phyloP scores from a whole-genome alignment of 495 filamentous ascomycete species.

The Jackrogersella multiformis region DNA sequence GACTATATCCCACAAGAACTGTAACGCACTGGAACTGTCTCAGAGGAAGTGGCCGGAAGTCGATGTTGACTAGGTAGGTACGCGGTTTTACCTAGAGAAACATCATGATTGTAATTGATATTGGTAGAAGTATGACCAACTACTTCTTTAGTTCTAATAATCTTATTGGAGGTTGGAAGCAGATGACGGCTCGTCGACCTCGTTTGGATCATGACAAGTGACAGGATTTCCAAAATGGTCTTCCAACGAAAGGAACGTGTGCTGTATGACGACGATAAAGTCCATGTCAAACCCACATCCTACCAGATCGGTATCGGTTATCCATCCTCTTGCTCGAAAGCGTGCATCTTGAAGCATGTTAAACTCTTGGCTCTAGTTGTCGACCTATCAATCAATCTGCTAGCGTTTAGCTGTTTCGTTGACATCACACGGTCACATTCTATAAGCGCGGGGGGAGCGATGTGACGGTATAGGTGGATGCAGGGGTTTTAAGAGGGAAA shows the following conservation, averaged over 20 bases:
- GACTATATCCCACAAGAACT: no score
- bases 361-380: slow-evolving; percentile 1
- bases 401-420: slow-evolving; percentile 27
- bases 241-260: slow-evolving; percentile 24
- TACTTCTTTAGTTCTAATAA: not conserved
- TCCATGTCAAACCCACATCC: no score
- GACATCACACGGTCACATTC: slow-evolving; percentile 41
- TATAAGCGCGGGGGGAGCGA: slow-evolving; percentile 32
- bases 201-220: slow-evolving; percentile 22
- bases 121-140: no score
- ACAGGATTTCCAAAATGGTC: slow-evolving; percentile 10
- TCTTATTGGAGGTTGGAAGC: slow-evolving; percentile 15
- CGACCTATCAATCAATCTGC: slow-evolving; percentile 1
- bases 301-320: not conserved
- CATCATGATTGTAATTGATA: no score
- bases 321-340: not conserved
- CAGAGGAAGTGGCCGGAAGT: no score
- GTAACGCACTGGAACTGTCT: no score
- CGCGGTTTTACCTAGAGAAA: no score
- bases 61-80: no score
- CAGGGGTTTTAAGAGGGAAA: slow-evolving; percentile 16
- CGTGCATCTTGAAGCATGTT: not conserved
- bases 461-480: slow-evolving; percentile 29
- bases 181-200: slow-evolving; percentile 4
- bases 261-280: no score